Percentiles rank a stretch among this genome's conserved stretches.
phyloP scores from a whole-genome alignment of 805 yeast genomes.

The Brettanomyces nanus region DNA sequence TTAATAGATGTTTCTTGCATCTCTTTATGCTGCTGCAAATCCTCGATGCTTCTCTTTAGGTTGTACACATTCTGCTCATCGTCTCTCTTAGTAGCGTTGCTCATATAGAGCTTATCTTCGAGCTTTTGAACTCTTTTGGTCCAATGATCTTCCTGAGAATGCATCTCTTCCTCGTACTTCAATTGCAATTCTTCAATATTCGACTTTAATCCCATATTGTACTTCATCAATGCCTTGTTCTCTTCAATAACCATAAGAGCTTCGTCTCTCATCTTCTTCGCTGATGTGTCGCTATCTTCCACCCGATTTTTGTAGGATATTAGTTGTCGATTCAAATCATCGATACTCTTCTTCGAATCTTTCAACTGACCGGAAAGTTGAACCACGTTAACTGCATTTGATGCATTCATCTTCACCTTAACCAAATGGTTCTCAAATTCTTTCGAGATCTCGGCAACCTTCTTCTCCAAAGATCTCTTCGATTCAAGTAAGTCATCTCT shows the following conservation, averaged over 20 bases:
- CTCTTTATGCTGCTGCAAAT: conserved; percentile 42
- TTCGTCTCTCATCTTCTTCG: conserved; percentile 38
- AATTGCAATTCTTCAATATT: conserved; percentile 40
- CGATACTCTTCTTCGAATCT: conserved; percentile 24
- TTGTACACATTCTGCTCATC: conserved; percentile 41
- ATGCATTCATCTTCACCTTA: conserved; percentile 25
- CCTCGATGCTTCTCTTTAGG: conserved; percentile 46
- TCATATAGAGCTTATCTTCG: conserved; percentile 40
- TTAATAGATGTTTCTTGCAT: conserved; percentile 43
- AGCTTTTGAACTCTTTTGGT: conserved; percentile 43
- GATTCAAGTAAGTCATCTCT: conserved; percentile 51
- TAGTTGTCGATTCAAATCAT: conserved; percentile 24
- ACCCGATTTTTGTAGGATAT: conserved; percentile 14
- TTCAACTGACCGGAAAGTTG: conserved; percentile 29
- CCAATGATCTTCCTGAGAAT: conserved; percentile 47
- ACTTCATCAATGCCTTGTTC: conserved; percentile 52
- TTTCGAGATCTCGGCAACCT: conserved; percentile 32
- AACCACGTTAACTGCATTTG: conserved; percentile 22
- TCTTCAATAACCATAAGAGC: conserved; percentile 56
- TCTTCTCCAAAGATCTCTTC: conserved; percentile 37
- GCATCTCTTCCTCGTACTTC: conserved; percentile 44
- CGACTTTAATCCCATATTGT: conserved; percentile 40
- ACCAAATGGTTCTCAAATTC: conserved; percentile 31
- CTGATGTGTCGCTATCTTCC: conserved; percentile 14
- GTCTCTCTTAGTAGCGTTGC: conserved; percentile 41